Evolutionary conservation across 345 rosid species (phyloP), one percentile per base, ranked within the genome.

Genomic region (Rhizophora apiculata): DNA sequence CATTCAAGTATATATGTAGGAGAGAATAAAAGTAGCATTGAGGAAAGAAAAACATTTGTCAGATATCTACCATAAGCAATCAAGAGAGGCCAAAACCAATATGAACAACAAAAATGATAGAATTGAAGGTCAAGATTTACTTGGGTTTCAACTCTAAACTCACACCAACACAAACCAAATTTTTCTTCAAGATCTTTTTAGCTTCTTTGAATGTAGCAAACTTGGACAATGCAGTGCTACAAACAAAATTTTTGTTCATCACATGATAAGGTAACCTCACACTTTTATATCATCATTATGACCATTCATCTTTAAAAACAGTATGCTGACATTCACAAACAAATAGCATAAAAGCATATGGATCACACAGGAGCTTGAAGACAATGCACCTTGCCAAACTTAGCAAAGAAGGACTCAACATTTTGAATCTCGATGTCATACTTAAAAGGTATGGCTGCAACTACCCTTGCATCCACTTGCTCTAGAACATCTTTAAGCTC

Each of bases 231-330:
- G 59, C 72, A 20, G 65, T 59, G 58, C 65, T 58, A 30, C 46
- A 55, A 31, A 69, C 60, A 26, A 27, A 4, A 57, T 24, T 69
- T 32, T 43, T 60, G 65, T 29, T 57, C 21, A 24, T 48, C 46
- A 32, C 46, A 60, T 60, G 72, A 29, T 65, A 65, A 48, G 72
- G 72, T 15, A 60, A 43, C 59, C 72, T 69, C 13, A 69, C 72
- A 30, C 6, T 34, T 34, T 8, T 8, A 5, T 34, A 34, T 5
- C 37, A 34, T 34, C 7, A 1, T 34, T 34, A 34, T 34, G 37
- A 34, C 6, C 37, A 6, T 34, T 34, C 37, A 34, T 34, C 37
- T 34, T 0, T 32, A 32, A 32, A 32, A 6, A 24, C 4, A 32
- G 4, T 32, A 32, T 32, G 34, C 34, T 32, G 3, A 32, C 2